A percentile compares a stretch with the other conserved stretches of the same genome.
Evolutionary conservation across 192 early-diverging fungal genomes (phyloP).

Genomic region (Coemansia sp.): DNA sequence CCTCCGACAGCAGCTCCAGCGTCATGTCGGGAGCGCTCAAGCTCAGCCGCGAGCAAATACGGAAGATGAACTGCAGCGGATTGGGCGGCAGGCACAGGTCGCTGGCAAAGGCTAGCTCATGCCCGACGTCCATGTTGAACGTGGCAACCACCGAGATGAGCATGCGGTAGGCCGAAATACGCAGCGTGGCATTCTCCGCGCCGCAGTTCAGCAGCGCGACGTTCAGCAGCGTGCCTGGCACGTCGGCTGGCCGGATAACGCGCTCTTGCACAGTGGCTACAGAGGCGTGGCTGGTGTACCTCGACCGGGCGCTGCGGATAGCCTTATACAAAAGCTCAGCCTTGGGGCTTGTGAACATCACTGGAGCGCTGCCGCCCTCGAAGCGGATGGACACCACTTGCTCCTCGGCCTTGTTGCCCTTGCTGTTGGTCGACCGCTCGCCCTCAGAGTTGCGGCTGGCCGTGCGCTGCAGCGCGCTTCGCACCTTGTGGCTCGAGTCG

Average conservation of each 20-base stretch:
- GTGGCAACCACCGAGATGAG: slow-evolving; percentile 80
- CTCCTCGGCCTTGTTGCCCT: slow-evolving; percentile 25
- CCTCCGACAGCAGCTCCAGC: slow-evolving; percentile 87
- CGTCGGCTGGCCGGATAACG: slow-evolving; percentile 82
- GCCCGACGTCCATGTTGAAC: slow-evolving; percentile 84
- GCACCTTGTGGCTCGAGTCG: slow-evolving; percentile 16
- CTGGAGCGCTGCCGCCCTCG: slow-evolving; percentile 64
- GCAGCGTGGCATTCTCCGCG: slow-evolving; percentile 76
- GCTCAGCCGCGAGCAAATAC: slow-evolving; percentile 83
- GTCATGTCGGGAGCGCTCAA: slow-evolving; percentile 76
- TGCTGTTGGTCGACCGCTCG: slow-evolving; percentile 18
- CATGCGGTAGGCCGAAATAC: slow-evolving; percentile 88
- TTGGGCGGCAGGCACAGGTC: slow-evolving; percentile 90
- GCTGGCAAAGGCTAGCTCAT: slow-evolving; percentile 75
- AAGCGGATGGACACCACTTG: slow-evolving; percentile 82
- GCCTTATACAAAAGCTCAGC: slow-evolving; percentile 69
- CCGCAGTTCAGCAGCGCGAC: slow-evolving; percentile 91
- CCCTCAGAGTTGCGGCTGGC: slow-evolving; percentile 55
- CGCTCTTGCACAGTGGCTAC: slow-evolving; percentile 68
- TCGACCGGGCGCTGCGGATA: slow-evolving; percentile 70
- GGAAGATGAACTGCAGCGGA: slow-evolving; percentile 79
- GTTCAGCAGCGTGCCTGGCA: slow-evolving; percentile 89
- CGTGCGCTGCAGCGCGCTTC: slow-evolving; percentile 54
- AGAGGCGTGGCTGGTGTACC: slow-evolving; percentile 62
- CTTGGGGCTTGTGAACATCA: slow-evolving; percentile 75